Evolutionary conservation across 805 yeast genomes (phyloP).

Genomic region (Candida taoyuanica): DNA sequence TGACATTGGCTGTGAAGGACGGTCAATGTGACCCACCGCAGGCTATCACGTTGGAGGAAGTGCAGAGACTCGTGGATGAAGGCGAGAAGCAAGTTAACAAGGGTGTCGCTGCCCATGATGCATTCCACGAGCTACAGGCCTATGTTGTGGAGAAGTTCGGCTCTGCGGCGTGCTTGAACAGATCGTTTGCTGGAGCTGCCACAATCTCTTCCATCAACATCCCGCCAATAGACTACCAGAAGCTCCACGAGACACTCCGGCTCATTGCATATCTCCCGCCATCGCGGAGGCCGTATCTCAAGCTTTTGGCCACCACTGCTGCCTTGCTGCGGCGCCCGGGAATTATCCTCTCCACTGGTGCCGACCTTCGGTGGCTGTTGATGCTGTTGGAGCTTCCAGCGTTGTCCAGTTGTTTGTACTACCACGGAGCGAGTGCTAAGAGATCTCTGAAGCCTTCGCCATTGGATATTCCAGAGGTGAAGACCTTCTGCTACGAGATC

Average conservation of each 20-base stretch:
- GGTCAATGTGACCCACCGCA: no score
- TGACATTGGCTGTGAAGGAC: neutral
- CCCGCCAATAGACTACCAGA: conserved; percentile 46
- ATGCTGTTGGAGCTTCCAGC: conserved; percentile 68
- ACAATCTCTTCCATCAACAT: conserved; percentile 3
- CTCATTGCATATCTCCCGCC: conserved; percentile 46
- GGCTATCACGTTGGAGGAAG: conserved; percentile 1
- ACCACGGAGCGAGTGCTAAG: conserved; percentile 7
- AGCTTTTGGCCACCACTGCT: conserved; percentile 47
- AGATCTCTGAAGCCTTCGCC: neutral
- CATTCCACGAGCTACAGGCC: conserved; percentile 47
- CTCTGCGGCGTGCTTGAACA: conserved; percentile 43
- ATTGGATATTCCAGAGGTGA: conserved; percentile 46
- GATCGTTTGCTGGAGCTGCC: conserved; percentile 43
- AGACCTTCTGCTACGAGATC: conserved; percentile 59
- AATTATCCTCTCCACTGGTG: conserved; percentile 33
- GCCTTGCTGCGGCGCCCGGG: conserved; percentile 50
- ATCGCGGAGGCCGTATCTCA: conserved; percentile 54
- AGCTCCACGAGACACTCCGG: conserved; percentile 42
- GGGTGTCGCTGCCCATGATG: conserved; percentile 18
- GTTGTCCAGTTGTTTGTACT: conserved; percentile 43
- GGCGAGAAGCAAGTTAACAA: conserved; percentile 5
- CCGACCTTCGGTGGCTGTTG: conserved; percentile 52
- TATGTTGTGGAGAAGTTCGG: conserved; percentile 45
- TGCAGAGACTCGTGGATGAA: conserved; percentile 3